A percentile compares a stretch with the other conserved stretches of the same genome.
phyloP scores from a whole-genome alignment of 2,329 filamentous ascomycete species.

The Niveomyces coronatus region DNA sequence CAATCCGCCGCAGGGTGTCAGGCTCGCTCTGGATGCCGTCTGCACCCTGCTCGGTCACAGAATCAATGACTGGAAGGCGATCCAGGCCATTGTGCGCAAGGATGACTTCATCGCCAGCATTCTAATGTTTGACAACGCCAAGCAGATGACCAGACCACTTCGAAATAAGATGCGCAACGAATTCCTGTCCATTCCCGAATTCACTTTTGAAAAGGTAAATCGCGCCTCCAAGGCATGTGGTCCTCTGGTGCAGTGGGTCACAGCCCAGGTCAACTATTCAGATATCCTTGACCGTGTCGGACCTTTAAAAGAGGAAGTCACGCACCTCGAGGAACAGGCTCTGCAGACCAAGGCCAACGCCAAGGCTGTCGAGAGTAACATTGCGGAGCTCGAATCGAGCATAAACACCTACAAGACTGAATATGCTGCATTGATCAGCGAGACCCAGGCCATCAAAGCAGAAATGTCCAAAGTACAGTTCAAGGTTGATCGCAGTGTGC shows the following conservation, averaged over 20 bases:
- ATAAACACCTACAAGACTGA: constrained; percentile 94
- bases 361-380: constrained; percentile 80
- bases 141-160: constrained; percentile 77
- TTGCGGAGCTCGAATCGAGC: constrained; percentile 73
- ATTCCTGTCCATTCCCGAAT: constrained; percentile 85
- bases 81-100: constrained; percentile 76
- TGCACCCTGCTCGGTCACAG: constrained; percentile 90
- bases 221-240: constrained; percentile 95
- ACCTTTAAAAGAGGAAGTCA: constrained; percentile 82
- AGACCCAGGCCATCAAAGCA: constrained; percentile 92
- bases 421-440: constrained; percentile 90
- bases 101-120: constrained; percentile 98
- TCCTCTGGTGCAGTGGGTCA: constrained; percentile 92
- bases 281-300: constrained; percentile 92
- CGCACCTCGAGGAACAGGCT: constrained; percentile 75
- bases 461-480: constrained; percentile 96
- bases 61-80: constrained; percentile 81
- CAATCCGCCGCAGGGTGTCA: constrained; percentile 82
- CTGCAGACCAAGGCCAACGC: constrained; percentile 90
- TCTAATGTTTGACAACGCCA: constrained; percentile 92
- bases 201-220: constrained; percentile 93
- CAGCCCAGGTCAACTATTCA: constrained; percentile 95
- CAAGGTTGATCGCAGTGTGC: constrained; percentile 94
- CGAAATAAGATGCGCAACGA: constrained; percentile 86
- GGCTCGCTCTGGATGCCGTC: constrained; percentile 89